These are phyloP conservation scores for Mycena floridula DNA, from an alignment of 768 basidiomycete genomes.

Conservation along the genomic window DNA sequence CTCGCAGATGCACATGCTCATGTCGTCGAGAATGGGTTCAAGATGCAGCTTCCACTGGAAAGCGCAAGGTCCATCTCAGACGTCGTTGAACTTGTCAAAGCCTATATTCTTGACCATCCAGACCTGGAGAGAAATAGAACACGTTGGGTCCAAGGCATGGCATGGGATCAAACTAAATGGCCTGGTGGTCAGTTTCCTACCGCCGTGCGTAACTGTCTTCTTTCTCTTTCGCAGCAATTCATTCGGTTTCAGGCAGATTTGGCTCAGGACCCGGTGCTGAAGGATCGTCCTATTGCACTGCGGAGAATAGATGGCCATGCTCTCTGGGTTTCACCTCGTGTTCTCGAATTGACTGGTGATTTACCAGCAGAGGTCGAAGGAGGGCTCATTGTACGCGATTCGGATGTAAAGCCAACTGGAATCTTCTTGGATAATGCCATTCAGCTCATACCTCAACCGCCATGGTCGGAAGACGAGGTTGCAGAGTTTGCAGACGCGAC, in stretches of 20 bases:
- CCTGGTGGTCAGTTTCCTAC: conserved; percentile 57
- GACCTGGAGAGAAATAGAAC: conserved; percentile 45
- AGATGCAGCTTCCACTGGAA: conserved; percentile 58
- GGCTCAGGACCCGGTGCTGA: conserved; percentile 59
- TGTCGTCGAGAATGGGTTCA: conserved; percentile 67
- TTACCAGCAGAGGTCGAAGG: conserved; percentile 65
- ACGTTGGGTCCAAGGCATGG: conserved; percentile 79
- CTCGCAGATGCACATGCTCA: conserved; percentile 81
- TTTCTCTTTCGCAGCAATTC: background rate
- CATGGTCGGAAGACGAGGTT: conserved; percentile 53
- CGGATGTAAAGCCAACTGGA: conserved; percentile 62
- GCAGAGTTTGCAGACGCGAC: conserved; percentile 58
- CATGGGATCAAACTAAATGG: conserved; percentile 94
- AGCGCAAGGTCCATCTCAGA: conserved; percentile 52
- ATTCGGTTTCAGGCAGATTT: conserved; percentile 66
- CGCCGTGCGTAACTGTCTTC: conserved; percentile 39
- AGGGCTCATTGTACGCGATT: conserved; percentile 66
- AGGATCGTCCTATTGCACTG: conserved; percentile 66
- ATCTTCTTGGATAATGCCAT: conserved; percentile 89
- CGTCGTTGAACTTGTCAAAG: conserved; percentile 52
- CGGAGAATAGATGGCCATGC: conserved; percentile 81
- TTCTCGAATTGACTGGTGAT: conserved; percentile 56
- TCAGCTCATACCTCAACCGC: conserved; percentile 61
- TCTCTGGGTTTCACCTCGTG: conserved; percentile 74
- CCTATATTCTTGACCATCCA: conserved; percentile 52